Evolutionary conservation across 2,329 filamentous ascomycete genomes (phyloP), one percentile per base, ranked within the genome.

Genomic region (Parasarocladium wereldwijsianum): DNA sequence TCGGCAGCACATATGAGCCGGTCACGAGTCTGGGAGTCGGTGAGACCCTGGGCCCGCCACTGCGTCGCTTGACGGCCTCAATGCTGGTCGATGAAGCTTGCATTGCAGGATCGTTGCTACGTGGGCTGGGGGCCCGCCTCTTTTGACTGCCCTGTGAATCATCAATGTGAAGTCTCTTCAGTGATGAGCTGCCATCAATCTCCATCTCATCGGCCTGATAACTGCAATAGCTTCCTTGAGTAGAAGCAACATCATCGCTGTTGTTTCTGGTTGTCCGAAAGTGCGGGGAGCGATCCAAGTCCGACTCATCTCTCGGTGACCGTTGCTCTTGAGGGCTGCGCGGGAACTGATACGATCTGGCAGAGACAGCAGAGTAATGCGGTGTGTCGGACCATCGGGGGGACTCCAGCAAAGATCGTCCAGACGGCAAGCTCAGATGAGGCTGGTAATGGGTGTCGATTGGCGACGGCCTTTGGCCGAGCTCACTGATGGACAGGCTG

Each of bases 41-140:
- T 3, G 66, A 70, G 5, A 59, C 58, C n/a, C 66, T 59, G 3
- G 59, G 56, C 7, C 49, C 47, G 6, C 55, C 45, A 6, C 69
- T 64, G 9, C 64, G 59, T 30, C 65, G 61, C 33, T 64, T 58
- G 24, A 60, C n/a, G n/a, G n/a, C n/a, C n/a, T n/a, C n/a, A n/a
- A n/a, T n/a, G n/a, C n/a, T n/a, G n/a, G n/a, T n/a, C n/a, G n/a
- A n/a, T n/a, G n/a, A n/a, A n/a, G n/a, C n/a, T n/a, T n/a, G n/a
- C n/a, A n/a, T n/a, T 56, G 39, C 12, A 53, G 55, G 45, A 17
- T 69, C 64, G 8, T 64, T 64, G 3, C 54, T 51, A 0, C 58
- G 62, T 1, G 67, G 66, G 16, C 66, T 71, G 1, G 64, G 66
- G 2, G 67, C 67, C 22, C 67, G 56, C 26, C 68, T 59, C 49